These are phyloP conservation scores for Triglochin maritima DNA, from an alignment of 106 monocot genomes.

Conservation along the genomic window DNA sequence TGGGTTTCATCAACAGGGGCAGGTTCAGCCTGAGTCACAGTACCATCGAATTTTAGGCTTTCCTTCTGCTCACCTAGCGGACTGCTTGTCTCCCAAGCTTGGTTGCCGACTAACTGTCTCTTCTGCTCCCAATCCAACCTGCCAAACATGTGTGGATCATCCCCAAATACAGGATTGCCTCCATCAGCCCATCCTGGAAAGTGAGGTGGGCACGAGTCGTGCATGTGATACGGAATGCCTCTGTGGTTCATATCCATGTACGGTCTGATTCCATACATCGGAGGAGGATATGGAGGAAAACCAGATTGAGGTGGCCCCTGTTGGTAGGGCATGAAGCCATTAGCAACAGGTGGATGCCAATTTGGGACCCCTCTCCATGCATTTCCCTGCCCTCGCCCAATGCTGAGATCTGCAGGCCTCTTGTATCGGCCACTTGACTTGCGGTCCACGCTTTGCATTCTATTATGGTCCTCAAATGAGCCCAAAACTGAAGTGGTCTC, in stretches of 20 bases:
- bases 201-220: constrained; percentile 47
- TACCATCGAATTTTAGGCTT: too few species aligned
- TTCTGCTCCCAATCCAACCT: constrained; percentile 60
- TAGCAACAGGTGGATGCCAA: constrained; percentile 56
- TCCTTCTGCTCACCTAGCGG: too few species aligned
- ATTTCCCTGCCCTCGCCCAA: constrained; percentile 41
- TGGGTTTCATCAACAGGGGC: constrained; percentile 17
- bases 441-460: constrained; percentile 30
- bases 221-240: constrained; percentile 53
- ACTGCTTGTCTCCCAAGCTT: constrained; percentile 38
- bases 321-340: constrained; percentile 76
- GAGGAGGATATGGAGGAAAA: constrained; percentile 56
- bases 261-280: constrained; percentile 62
- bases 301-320: constrained; percentile 46
- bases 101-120: constrained; percentile 23
- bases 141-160: constrained; percentile 41
- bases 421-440: constrained; percentile 30
- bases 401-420: constrained; percentile 22
- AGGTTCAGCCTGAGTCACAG: not conserved
- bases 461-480: constrained; percentile 48
- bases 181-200: constrained; percentile 61
- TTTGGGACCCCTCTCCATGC: constrained; percentile 44
- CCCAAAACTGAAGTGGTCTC: constrained; percentile 31
- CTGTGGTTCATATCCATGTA: constrained; percentile 45
- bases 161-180: constrained; percentile 30